phyloP scores from a whole-genome alignment of 768 basidiomycete species.

The Leccinum rimulosum region DNA sequence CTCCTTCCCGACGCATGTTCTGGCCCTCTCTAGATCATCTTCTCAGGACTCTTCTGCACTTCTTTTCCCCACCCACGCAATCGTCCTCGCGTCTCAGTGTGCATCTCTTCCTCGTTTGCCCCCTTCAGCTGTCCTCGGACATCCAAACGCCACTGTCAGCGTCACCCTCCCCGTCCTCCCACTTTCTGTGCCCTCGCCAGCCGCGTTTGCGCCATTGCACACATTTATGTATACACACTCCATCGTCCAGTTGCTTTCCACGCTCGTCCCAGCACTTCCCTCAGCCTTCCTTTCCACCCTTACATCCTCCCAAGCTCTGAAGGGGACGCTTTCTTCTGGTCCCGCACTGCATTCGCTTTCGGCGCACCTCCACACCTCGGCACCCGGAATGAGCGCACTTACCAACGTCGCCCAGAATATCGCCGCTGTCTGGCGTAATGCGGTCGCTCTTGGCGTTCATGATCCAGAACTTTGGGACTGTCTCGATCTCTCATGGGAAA shows the following conservation, averaged over 20 bases:
- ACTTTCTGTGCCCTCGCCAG: constrained; percentile 60
- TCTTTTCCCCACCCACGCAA: constrained; percentile 66
- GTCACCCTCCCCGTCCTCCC: constrained; percentile 59
- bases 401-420: constrained; percentile 47
- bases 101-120: constrained; percentile 59
- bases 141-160: constrained; percentile 30
- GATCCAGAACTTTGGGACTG: constrained; percentile 65
- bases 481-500: constrained; percentile 67
- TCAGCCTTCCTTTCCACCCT: constrained; percentile 29
- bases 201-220: constrained; percentile 57
- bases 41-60: constrained; percentile 33
- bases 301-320: constrained; percentile 29
- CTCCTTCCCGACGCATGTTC: constrained; percentile 49
- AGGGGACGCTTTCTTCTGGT: constrained; percentile 47
- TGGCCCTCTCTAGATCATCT: constrained; percentile 41
- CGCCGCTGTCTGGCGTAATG: constrained; percentile 72
- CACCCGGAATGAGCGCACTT: constrained; percentile 44
- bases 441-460: constrained; percentile 63
- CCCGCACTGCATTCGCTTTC: constrained; percentile 55
- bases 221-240: constrained; percentile 68
- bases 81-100: constrained; percentile 70
- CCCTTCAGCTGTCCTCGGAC: constrained; percentile 33
- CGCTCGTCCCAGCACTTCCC: constrained; percentile 42
- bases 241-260: constrained; percentile 45
- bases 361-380: constrained; percentile 47